These are phyloP conservation scores for Eragrostis curvula DNA, from an alignment of 176 grass and related monocot species.

Conservation along the genomic window DNA sequence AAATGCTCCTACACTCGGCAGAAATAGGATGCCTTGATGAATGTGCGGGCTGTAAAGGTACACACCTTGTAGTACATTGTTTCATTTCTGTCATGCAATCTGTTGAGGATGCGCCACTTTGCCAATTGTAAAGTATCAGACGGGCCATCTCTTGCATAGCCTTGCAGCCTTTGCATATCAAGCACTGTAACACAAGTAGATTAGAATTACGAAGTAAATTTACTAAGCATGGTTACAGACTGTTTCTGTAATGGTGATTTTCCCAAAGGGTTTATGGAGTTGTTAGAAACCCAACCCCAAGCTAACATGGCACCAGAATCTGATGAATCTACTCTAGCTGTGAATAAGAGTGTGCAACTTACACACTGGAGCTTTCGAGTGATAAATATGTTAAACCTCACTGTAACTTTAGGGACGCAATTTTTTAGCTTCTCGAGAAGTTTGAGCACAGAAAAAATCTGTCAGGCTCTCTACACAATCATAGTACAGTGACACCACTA, in stretches of 20 bases:
- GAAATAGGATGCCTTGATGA: constrained; percentile 29
- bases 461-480: neutral
- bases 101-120: constrained; percentile 98
- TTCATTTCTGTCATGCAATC: constrained; percentile 98
- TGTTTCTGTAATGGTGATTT: neutral
- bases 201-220: constrained; percentile 10
- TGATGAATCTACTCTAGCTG: constrained; percentile 26
- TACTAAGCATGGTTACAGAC: neutral
- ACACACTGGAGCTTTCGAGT: neutral
- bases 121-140: constrained; percentile 86
- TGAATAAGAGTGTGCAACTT: constrained; percentile 1
- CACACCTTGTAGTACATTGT: constrained; percentile 98
- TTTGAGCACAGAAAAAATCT: neutral
- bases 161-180: constrained; percentile 78
- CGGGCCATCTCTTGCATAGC: constrained; percentile 76
- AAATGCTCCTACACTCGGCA: constrained; percentile 7
- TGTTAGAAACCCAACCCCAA: constrained; percentile 9
- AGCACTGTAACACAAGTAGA: constrained; percentile 64
- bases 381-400: neutral
- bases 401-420: neutral
- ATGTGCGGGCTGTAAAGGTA: constrained; percentile 13
- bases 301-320: neutral
- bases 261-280: neutral
- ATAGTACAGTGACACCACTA: neutral
- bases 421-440: constrained; percentile 10